A percentile compares a stretch with the other conserved stretches of the same genome.
phyloP scores from a whole-genome alignment of 306 rosid genomes.

The Fagus crenata region DNA sequence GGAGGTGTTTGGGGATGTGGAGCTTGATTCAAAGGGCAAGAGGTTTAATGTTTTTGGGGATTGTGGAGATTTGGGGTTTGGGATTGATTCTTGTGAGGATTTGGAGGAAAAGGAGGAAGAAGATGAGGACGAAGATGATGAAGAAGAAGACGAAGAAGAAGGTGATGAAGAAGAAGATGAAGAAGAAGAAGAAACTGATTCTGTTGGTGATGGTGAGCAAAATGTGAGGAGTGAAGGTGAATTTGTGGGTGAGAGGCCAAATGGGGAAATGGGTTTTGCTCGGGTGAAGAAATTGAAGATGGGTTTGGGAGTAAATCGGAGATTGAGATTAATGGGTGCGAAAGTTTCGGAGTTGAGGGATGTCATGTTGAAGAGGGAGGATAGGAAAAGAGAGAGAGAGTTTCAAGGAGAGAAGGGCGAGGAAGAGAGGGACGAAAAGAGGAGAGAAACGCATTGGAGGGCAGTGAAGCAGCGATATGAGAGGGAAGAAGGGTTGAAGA shows the following conservation, averaged over 20 bases:
- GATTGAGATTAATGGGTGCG: constrained; percentile 42
- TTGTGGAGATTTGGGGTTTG: constrained; percentile 46
- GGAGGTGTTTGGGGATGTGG: constrained; percentile 83
- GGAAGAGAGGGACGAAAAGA: constrained; percentile 44
- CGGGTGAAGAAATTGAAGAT: constrained; percentile 38
- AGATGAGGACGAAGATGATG: constrained; percentile 35
- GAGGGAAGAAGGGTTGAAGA: constrained; percentile 51
- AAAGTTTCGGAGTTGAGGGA: constrained; percentile 62
- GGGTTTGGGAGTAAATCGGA: constrained; percentile 37
- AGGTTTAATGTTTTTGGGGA: constrained; percentile 44
- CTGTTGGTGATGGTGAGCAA: constrained; percentile 26
- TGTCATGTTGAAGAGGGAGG: constrained; percentile 67
- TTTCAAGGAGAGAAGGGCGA: constrained; percentile 53
- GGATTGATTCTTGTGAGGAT: constrained; percentile 17
- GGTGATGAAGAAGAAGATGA: constrained; percentile 30
- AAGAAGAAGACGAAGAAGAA: constrained; percentile 30
- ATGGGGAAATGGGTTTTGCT: constrained; percentile 24
- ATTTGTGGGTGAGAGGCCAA: constrained; percentile 24
- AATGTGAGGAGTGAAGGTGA: constrained; percentile 36
- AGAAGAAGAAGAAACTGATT: not conserved
- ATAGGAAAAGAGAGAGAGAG: constrained; percentile 70
- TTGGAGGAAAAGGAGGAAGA: constrained; percentile 47
- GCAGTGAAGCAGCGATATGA: constrained; percentile 42
- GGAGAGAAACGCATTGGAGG: constrained; percentile 50
- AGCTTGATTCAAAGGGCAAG: constrained; percentile 51